Evolutionary conservation across 75 land plant species (phyloP), one percentile per base, ranked within the genome.

Genomic region (Pinus tabuliformis): DNA sequence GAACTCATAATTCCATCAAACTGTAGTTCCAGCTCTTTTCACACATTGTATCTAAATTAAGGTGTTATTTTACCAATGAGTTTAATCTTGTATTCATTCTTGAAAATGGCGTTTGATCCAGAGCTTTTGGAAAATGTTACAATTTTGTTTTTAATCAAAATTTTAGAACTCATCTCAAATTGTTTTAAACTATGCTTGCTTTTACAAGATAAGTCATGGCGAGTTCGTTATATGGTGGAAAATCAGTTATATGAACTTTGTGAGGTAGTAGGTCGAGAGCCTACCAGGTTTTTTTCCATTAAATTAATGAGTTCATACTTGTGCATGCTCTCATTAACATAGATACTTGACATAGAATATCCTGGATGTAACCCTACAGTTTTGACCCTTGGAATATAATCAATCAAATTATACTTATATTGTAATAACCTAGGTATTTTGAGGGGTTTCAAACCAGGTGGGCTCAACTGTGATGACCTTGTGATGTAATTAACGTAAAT

Each of bases 201-300:
- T 58, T 73, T n/a, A 59, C 84, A 95, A 96, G 98, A 95, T 78
- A 95, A 95, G 75, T 95, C 98, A 12, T 95, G 98, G 98, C 91
- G 98, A 80, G 98, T 95, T 37, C 88, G 98, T 37, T 95, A 93
- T 81, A 95, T 95, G 98, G 98, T 95, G 73, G 98, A 96, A 66
- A 95, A 95, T 80, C 98, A 95, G 73, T 80, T 95, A 39, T 95
- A 95, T 79, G 96, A 95, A 83, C 83, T 95, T 60, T 93, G 98
- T 85, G 98, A 93, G 83, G 98, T 96, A 58, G 98, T 93, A 16
- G 98, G 98, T 30, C 91, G 96, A 73, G 98, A 95, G 70, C 89
- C 96, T 42, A 95, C 98, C 12, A 94, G 90, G 97, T 94, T 79
- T 58, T 9, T 71, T 54, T 15, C n/a, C n/a, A n/a, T n/a, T n/a